Evolutionary conservation across 805 yeast genomes (phyloP), one percentile per base, ranked within the genome.

Genomic region (Candida glaebosa): DNA sequence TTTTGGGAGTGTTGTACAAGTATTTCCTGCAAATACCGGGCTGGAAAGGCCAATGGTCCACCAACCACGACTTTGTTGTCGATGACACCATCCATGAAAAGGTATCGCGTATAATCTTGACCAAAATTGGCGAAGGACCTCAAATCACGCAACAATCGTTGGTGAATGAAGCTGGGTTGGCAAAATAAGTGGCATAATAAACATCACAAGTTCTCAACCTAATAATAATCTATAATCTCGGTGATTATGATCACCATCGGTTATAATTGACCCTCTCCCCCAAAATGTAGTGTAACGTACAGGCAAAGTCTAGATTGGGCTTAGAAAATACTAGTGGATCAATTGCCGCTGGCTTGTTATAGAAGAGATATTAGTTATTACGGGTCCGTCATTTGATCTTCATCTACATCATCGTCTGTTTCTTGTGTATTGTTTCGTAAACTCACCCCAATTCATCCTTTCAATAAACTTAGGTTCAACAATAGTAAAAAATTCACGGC

Each of bases 51-150:
- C 47, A 32, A 46, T 58, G 52, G 26, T 14, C n/a, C n/a, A 28
- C 31, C n/a, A 28, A 10, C 16, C 31, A 28, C 16, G 54, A 63
- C 24, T 63, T 69, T 48, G 65, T 63, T 32, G 65, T 64, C 34
- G 79, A 76, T 50, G 59, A 65, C 14, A 81, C 76, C 31, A 65
- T 85, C 33, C 69, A 75, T 53, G 69, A 70, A 42, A 95, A 96
- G 36, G 90, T 93, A 39, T 79, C 91, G 36, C 82, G 84, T 55
- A 79, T 93, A 31, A 93, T 93, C 51, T 69, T 85, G 54, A 90
- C 99, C 12, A 67, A 77, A 51, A 90, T 88, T 41, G 99, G 98
- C 25, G 78, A 79, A 18, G 98, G 96, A 34, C 97, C 98, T 10
- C 79, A 74, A 60, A 75, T 70, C 41, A 74, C 82, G 17, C 51